Evolutionary conservation across 495 filamentous ascomycete species (phyloP).

Genomic region (Viridothelium virens): DNA sequence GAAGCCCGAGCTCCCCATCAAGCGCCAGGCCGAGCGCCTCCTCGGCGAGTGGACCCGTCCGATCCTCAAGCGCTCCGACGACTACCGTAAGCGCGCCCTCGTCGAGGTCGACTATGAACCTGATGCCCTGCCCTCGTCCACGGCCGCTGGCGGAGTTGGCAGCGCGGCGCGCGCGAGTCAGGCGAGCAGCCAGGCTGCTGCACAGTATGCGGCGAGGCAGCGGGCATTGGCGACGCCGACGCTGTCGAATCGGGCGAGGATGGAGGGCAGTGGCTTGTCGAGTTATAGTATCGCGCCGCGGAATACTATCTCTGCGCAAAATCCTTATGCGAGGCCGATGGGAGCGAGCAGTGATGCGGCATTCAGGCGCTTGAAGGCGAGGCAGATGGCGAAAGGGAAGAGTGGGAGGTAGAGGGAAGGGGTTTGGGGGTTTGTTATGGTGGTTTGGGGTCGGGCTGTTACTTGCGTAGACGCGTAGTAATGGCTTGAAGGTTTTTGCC

Average conservation of each 20-base stretch:
- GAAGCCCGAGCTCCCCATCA: constrained; percentile 75
- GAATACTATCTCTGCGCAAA: constrained; percentile 46
- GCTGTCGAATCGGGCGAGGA: constrained; percentile 61
- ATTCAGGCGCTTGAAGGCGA: constrained; percentile 72
- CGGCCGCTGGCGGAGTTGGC: constrained; percentile 12
- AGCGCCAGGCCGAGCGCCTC: constrained; percentile 82
- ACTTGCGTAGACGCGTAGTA: neutral
- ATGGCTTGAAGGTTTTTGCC: neutral
- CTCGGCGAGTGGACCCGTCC: constrained; percentile 92
- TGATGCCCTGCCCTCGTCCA: constrained; percentile 19
- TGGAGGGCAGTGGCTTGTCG: constrained; percentile 54
- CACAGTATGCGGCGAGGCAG: constrained; percentile 57
- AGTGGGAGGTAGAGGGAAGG: neutral
- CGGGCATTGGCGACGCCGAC: constrained; percentile 60
- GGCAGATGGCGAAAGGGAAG: constrained; percentile 41
- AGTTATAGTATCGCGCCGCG: constrained; percentile 77
- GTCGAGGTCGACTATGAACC: constrained; percentile 50
- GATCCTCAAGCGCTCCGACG: constrained; percentile 86
- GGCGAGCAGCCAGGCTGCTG: constrained; percentile 19
- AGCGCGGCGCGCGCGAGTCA: constrained; percentile 20
- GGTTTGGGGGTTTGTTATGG: neutral
- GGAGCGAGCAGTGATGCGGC: constrained; percentile 70
- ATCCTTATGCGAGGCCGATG: constrained; percentile 53
- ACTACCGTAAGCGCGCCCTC: constrained; percentile 73
- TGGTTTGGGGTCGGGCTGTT: neutral